Conservation (phyloP, 495 filamentous ascomycete species). For the Trichoderma virens region DNA sequence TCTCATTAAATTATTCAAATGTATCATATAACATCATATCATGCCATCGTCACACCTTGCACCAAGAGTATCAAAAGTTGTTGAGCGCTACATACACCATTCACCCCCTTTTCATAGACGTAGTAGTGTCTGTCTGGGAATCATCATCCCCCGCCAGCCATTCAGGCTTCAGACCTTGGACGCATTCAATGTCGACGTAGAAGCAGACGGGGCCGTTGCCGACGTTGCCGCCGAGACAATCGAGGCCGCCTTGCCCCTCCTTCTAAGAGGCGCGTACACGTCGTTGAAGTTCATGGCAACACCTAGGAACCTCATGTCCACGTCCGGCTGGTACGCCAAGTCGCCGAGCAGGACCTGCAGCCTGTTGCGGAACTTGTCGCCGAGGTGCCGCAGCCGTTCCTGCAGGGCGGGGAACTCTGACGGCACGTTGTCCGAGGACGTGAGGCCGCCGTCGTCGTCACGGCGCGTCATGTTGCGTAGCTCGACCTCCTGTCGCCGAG, state of each 20-base stretch:
- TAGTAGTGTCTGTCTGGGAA: too few species aligned
- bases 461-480: slow-evolving; percentile 40
- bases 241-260: slow-evolving; percentile 37
- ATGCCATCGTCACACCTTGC: background rate
- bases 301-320: slow-evolving; percentile 90
- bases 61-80: background rate
- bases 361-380: slow-evolving; percentile 61
- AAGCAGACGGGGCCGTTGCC: background rate
- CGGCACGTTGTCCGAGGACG: slow-evolving; percentile 20
- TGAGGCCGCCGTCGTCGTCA: slow-evolving; percentile 15
- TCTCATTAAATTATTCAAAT: background rate
- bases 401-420: slow-evolving; percentile 67
- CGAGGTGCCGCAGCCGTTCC: slow-evolving; percentile 60
- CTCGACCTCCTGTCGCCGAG: slow-evolving; percentile 73
- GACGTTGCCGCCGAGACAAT: slow-evolving; percentile 15
- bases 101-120: too few species aligned
- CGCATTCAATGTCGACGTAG: slow-evolving; percentile 4
- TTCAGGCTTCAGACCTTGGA: slow-evolving; percentile 1
- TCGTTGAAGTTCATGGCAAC: slow-evolving; percentile 99
- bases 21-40: background rate
- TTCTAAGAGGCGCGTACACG: slow-evolving; percentile 70
- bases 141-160: too few species aligned
- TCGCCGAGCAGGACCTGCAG: slow-evolving; percentile 82
- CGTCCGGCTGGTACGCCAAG: slow-evolving; percentile 84
- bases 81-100: background rate